phyloP scores from a whole-genome alignment of 768 basidiomycete species.

The Heimioporus sp. region DNA sequence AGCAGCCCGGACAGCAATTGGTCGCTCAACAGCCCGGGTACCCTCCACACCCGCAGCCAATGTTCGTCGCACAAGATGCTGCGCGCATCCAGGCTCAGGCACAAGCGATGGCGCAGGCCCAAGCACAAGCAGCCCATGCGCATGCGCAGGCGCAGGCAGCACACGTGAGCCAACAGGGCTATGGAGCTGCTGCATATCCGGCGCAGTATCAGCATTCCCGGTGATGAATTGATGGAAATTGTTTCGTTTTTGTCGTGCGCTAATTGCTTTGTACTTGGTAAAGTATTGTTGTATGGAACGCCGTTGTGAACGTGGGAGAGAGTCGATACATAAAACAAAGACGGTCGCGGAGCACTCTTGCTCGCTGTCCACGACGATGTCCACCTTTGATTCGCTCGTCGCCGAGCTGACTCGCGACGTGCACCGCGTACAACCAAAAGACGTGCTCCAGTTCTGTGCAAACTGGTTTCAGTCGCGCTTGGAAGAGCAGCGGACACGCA shows the following conservation, averaged over 20 bases:
- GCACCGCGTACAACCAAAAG: slow-evolving; percentile 82
- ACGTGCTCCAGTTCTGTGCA: slow-evolving; percentile 89
- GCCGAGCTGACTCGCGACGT: slow-evolving; percentile 84
- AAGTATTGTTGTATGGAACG: neutral
- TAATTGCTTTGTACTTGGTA: slow-evolving; percentile 7
- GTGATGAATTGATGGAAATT: slow-evolving; percentile 6
- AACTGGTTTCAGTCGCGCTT: slow-evolving; percentile 92
- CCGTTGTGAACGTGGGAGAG: slow-evolving; percentile 27
- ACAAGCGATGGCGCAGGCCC: slow-evolving; percentile 41
- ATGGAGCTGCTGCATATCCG: slow-evolving; percentile 26
- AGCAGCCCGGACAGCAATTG: slow-evolving; percentile 38
- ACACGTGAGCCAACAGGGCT: slow-evolving; percentile 30
- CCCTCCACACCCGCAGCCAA: slow-evolving; percentile 31
- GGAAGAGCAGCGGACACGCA: slow-evolving; percentile 78
- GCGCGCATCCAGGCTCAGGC: slow-evolving; percentile 42
- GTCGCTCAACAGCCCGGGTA: slow-evolving; percentile 34
- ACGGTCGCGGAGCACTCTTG: neutral
- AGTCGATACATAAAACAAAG: slow-evolving; percentile 7
- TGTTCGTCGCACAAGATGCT: slow-evolving; percentile 32
- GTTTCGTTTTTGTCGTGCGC: neutral
- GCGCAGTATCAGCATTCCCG: slow-evolving; percentile 33
- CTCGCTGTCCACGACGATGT: slow-evolving; percentile 34
- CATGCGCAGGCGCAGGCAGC: slow-evolving; percentile 38
- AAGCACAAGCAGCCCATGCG: slow-evolving; percentile 38
- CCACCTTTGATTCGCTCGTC: slow-evolving; percentile 81